Evolutionary conservation across 176 grass and related monocot species (phyloP), one percentile per base, ranked within the genome.

Genomic region (Triticum urartu): DNA sequence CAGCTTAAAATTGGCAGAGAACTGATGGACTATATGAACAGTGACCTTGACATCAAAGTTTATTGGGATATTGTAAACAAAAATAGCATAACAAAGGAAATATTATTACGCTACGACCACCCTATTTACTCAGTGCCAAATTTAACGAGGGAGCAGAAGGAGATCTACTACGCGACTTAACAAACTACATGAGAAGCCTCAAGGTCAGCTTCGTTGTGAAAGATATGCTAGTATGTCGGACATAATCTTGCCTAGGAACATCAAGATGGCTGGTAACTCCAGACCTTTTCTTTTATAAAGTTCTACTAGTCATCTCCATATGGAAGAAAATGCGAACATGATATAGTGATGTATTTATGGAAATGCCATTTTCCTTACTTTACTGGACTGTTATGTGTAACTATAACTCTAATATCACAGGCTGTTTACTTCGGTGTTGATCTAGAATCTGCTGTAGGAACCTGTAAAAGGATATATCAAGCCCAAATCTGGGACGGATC

Each of bases 341-440:
- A 65, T 10, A 64, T 64, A 26, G 62, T 65, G 25, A 65, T 65
- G 11, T 65, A 65, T 26, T 65, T 30, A 30, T 28, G 11, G 11
- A 30, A 65, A 77, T 34, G 15, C 9, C 5, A 34, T 73, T 45
- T 47, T 20, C 17, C 15, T 38, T 1, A 74, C 6, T 74, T 74
- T 4, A 74, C 71, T 47, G 1, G 25, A 74, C n/a, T 4, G 3
- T 47, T 15, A 45, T 73, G 39, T 45, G 11, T 77, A 26, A 33
- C 20, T 28, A 34, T 56, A 77, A 17, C 3, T 58, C 28, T 21
- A 54, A 33, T 77, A 9, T 77, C 74, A 20, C 69, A 97, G 95
- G 95, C 93, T 80, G 95, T 95, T 84, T 93, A 98, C 86, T 98
- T 93, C 17, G 95, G 93, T 90, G 93, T 91, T 79, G 95, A 98